Percentiles rank a stretch among this genome's conserved stretches.
phyloP scores from a whole-genome alignment of 164 flowering plant species.

The Nelumbo lutea region DNA sequence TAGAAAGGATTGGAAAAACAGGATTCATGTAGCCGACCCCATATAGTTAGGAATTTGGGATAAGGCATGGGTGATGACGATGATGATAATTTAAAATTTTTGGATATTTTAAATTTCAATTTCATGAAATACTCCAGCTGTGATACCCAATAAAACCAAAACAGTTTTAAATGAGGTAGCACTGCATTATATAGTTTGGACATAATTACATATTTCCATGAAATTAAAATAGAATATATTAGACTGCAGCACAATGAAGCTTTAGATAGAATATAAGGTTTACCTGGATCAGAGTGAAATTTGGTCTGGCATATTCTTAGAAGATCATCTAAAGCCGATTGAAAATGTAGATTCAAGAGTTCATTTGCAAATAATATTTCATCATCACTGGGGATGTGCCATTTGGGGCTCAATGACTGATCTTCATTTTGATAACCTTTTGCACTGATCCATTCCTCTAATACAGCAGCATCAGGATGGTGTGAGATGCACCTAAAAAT shows the following conservation, averaged over 20 bases:
- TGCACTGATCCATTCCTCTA: conserved; percentile 89
- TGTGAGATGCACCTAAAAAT: conserved; percentile 49
- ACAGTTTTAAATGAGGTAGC: not conserved
- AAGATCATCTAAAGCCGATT: conserved; percentile 85
- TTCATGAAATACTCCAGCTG: not conserved
- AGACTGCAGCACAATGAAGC: not conserved
- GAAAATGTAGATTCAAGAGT: conserved; percentile 71
- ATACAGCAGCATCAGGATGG: conserved; percentile 53
- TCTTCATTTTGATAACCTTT: conserved; percentile 50
- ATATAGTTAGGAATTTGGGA: no score
- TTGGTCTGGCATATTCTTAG: conserved; percentile 64
- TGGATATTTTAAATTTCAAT: not conserved
- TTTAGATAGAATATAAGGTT: conserved; percentile 4
- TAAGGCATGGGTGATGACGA: no score
- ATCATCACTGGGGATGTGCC: conserved; percentile 80
- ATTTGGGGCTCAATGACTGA: conserved; percentile 42
- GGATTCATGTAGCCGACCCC: no score
- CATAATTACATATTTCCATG: not conserved
- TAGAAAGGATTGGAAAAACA: no score
- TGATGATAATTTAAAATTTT: no score
- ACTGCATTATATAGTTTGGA: not conserved
- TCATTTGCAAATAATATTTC: conserved; percentile 85
- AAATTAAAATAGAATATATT: not conserved
- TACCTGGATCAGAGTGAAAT: conserved; percentile 79
- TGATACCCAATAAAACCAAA: not conserved